These are phyloP conservation scores for Cordyceps farinosa DNA, from an alignment of 2,329 filamentous ascomycete genomes.

Conservation along the genomic window DNA sequence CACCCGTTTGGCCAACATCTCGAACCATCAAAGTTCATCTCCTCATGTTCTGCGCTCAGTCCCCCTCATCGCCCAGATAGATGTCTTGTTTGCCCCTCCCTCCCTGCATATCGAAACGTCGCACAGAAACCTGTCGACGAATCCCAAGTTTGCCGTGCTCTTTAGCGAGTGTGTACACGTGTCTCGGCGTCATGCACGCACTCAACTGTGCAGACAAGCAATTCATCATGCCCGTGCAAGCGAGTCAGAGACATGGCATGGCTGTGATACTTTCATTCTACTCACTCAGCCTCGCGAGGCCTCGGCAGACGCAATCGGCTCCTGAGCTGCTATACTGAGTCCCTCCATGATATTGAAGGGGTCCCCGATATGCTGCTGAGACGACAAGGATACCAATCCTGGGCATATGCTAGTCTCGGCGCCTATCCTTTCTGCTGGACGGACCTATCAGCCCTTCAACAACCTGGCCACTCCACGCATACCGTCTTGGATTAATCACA, in stretches of 20 bases:
- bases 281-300: too few species aligned
- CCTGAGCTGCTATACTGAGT: too few species aligned
- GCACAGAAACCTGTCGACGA: too few species aligned
- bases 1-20: background rate
- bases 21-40: background rate
- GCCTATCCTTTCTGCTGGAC: background rate
- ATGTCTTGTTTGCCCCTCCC: background rate
- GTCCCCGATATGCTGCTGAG: background rate
- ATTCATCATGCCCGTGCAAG: too few species aligned
- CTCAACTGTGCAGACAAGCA: too few species aligned
- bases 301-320: too few species aligned
- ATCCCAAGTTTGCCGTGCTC: background rate
- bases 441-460: background rate
- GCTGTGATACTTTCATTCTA: too few species aligned
- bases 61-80: background rate
- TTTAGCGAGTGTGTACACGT: background rate
- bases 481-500: background rate
- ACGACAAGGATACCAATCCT: background rate
- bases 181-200: too few species aligned
- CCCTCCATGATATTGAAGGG: too few species aligned
- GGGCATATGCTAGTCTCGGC: background rate
- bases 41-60: background rate
- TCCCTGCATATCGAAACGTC: background rate
- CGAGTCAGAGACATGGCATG: too few species aligned
- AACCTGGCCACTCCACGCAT: background rate